Conservation (phyloP, 2,329 filamentous ascomycete species). For the Fusarium metavorans region DNA sequence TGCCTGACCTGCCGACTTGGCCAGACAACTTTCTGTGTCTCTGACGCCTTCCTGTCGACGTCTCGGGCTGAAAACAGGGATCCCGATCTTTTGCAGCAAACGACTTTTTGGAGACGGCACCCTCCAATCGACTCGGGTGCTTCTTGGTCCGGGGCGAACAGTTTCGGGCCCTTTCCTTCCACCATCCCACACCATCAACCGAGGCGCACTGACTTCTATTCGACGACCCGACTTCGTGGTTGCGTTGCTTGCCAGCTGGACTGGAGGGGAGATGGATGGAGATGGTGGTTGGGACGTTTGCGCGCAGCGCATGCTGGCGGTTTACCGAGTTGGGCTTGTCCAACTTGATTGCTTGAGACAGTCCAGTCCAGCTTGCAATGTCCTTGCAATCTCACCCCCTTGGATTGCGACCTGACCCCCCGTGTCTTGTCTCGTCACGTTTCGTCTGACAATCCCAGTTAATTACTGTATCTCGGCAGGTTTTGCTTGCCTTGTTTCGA, state of each 20-base stretch:
- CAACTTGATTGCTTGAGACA: slow-evolving; percentile 28
- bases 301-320: slow-evolving; percentile 7
- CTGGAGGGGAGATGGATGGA: not conserved
- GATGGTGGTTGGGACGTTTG: slow-evolving; percentile 26
- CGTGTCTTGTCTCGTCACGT: slow-evolving; percentile 15
- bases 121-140: slow-evolving; percentile 18
- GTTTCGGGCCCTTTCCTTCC: slow-evolving; percentile 17
- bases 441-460: slow-evolving; percentile 26
- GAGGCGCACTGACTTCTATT: slow-evolving; percentile 28
- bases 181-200: slow-evolving; percentile 21
- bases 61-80: slow-evolving; percentile 47
- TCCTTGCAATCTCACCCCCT: slow-evolving; percentile 31
- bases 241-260: slow-evolving; percentile 13
- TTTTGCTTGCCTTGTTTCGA: slow-evolving; percentile 18
- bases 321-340: slow-evolving; percentile 21
- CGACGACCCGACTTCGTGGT: slow-evolving; percentile 23
- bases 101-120: slow-evolving; percentile 22
- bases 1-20: slow-evolving; percentile 22
- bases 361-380: slow-evolving; percentile 34
- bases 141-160: slow-evolving; percentile 22
- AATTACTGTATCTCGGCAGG: slow-evolving; percentile 4
- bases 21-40: slow-evolving; percentile 28
- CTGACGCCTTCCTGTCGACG: slow-evolving; percentile 41
- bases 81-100: slow-evolving; percentile 39
- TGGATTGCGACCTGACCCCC: slow-evolving; percentile 12